Evolutionary conservation across 2,329 filamentous ascomycete species (phyloP).

Genomic region (Sarocladium kiliense): DNA sequence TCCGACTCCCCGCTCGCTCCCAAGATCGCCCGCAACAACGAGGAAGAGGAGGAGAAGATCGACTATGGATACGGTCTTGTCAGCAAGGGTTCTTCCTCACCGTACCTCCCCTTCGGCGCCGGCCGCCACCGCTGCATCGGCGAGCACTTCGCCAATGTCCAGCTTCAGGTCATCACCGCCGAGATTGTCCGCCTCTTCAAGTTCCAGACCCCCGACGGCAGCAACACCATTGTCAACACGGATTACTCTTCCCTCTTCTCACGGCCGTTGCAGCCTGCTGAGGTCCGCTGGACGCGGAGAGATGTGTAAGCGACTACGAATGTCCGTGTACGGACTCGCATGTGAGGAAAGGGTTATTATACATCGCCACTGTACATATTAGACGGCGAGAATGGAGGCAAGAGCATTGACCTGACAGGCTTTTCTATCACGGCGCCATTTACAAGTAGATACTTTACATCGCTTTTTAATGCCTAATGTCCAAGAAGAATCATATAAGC

Average conservation of each 20-base stretch:
- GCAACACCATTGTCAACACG: slow-evolving; percentile 60
- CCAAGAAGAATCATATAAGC: neutral
- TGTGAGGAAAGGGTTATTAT: neutral
- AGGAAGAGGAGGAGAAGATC: slow-evolving; percentile 68
- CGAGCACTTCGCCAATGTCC: slow-evolving; percentile 92
- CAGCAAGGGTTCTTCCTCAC: slow-evolving; percentile 82
- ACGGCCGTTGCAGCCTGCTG: slow-evolving; percentile 63
- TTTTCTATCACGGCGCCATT: slow-evolving; percentile 12
- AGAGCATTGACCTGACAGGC: too few species aligned
- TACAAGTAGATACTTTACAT: slow-evolving; percentile 10
- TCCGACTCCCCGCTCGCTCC: slow-evolving; percentile 53
- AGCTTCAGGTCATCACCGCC: slow-evolving; percentile 80
- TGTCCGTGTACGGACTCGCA: neutral
- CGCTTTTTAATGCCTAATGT: slow-evolving; percentile 11
- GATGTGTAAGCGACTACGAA: slow-evolving; percentile 21
- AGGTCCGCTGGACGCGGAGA: slow-evolving; percentile 71
- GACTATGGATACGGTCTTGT: slow-evolving; percentile 94
- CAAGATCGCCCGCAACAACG: slow-evolving; percentile 39
- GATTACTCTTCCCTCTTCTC: slow-evolving; percentile 70
- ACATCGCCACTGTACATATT: slow-evolving; percentile 4
- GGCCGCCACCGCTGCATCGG: slow-evolving; percentile 93
- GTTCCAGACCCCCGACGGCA: slow-evolving; percentile 70
- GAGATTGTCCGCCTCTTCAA: slow-evolving; percentile 75
- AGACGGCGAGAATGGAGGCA: slow-evolving; percentile 3
- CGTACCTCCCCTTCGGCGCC: slow-evolving; percentile 91